Evolutionary conservation across 2,329 filamentous ascomycete genomes (phyloP), one percentile per base, ranked within the genome.

Genomic region (Dryadomyces quercivorus): DNA sequence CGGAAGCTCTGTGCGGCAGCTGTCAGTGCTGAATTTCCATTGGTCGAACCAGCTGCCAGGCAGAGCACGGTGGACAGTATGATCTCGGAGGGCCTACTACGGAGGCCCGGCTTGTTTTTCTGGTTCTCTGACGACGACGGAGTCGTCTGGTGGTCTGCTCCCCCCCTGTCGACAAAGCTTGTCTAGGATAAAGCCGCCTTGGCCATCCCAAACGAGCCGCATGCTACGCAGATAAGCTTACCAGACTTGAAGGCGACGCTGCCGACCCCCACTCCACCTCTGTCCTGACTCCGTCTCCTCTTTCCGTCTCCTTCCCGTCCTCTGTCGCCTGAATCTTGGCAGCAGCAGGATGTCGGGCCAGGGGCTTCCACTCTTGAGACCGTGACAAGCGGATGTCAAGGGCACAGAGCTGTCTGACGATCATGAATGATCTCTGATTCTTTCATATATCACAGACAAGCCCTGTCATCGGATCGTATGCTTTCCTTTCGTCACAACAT

Each of bases 1-100:
- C 34, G 20, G 55, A 55, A 51, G 44, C 56, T 56, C 56, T 56
- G 58, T 57, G 57, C 57, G 57, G 22, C 48, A 43, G 21, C 20
- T 38, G 34, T 43, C 18, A 26, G 18, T 5, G 2, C n/a, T 10
- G 20, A 12, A 10, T 52, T 26, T 46, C 8, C 46, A 22, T 40
- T 43, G 51, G 18, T 47, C 12, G 7, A 31, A 31, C 26, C 26
- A 31, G 26, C 26, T 8, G 8, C 4, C 26, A 31, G 26, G 4
- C 26, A 31, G 26, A 31, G 26, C 26, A 31, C 26, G 26, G 26
- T 31, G 4, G 8, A 31, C n/a, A 8, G 26, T 31, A 31, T 5
- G 48, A 50, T 40, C 36, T 42, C 12, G 15, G 48, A 50, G 40
- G 48, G 20, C 50, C 26, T 34, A 44, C 20, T 38, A 18, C 47